Conservation (phyloP, 805 yeast species). For the Lachancea quebecensis region DNA sequence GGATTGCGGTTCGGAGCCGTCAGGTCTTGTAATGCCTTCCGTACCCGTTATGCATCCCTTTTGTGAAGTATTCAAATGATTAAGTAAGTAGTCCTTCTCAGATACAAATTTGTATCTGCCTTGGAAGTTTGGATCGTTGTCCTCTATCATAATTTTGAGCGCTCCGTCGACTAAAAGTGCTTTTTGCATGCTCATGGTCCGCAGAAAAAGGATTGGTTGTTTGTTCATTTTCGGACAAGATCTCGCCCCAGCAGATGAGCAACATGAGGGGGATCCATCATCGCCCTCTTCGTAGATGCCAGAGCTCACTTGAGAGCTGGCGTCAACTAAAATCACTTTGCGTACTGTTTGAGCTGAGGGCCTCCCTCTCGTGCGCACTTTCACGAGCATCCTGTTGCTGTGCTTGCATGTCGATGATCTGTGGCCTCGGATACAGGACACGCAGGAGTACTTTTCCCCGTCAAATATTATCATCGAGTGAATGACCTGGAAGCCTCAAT, state of each 20-base stretch:
- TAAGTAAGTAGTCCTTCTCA: slow-evolving; percentile 24
- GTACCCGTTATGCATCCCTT: background rate
- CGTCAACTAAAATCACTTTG: slow-evolving; percentile 29
- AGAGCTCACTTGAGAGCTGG: slow-evolving; percentile 18
- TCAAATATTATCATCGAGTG: slow-evolving; percentile 64
- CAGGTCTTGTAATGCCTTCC: background rate
- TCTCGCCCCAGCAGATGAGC: slow-evolving; percentile 1
- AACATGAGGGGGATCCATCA: slow-evolving; percentile 7
- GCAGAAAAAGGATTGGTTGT: slow-evolving; percentile 27
- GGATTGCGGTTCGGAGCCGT: background rate
- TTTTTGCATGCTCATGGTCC: slow-evolving; percentile 22
- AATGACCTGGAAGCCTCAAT: slow-evolving; percentile 7
- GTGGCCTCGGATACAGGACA: slow-evolving; percentile 87
- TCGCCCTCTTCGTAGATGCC: slow-evolving; percentile 5
- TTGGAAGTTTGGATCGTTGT: background rate
- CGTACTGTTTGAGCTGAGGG: slow-evolving; percentile 50
- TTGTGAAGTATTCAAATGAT: slow-evolving; percentile 4
- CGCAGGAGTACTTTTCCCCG: slow-evolving; percentile 76
- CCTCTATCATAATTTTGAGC: slow-evolving; percentile 21
- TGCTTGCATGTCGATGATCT: slow-evolving; percentile 84
- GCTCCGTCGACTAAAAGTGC: slow-evolving; percentile 27
- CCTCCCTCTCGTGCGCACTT: slow-evolving; percentile 85
- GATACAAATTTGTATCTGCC: slow-evolving; percentile 15
- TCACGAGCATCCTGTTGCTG: slow-evolving; percentile 68
- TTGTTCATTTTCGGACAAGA: slow-evolving; percentile 16